These are phyloP conservation scores for Curvularia verruculosa DNA, from an alignment of 2,329 filamentous ascomycete genomes.

Conservation along the genomic window DNA sequence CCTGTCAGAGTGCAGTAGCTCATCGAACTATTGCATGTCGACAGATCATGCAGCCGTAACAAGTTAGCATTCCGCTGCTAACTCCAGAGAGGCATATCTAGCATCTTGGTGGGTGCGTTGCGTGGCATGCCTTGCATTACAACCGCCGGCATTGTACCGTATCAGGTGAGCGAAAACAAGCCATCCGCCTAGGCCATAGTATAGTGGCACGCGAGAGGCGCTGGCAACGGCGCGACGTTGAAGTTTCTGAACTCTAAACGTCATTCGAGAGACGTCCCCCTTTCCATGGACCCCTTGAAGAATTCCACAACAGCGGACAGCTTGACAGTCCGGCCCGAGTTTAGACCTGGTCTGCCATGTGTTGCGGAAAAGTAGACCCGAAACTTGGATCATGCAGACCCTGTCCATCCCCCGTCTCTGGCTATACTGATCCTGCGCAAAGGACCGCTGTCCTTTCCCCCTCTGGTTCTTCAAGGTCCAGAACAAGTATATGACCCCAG, in stretches of 20 bases:
- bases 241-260: background rate
- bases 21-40: slow-evolving; percentile 12
- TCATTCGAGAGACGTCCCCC: background rate
- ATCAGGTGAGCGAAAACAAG: slow-evolving; percentile 7
- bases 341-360: background rate
- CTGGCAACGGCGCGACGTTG: background rate
- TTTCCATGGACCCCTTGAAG: background rate
- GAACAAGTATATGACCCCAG: background rate
- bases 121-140: slow-evolving; percentile 7
- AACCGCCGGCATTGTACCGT: slow-evolving; percentile 10
- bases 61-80: slow-evolving; percentile 7
- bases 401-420: slow-evolving; percentile 2
- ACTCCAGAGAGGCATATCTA: slow-evolving; percentile 8
- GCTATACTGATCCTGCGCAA: slow-evolving; percentile 6
- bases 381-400: slow-evolving; percentile 6
- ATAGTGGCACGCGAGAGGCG: background rate
- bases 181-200: background rate
- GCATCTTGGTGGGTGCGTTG: slow-evolving; percentile 6
- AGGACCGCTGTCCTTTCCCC: slow-evolving; percentile 1
- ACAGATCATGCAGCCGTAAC: slow-evolving; percentile 3
- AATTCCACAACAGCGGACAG: background rate
- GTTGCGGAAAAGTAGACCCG: background rate
- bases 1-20: slow-evolving; percentile 1
- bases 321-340: background rate
- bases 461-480: slow-evolving; percentile 5